Evolutionary conservation across 495 filamentous ascomycete genomes (phyloP).

Genomic region (Xylaria intraflava): DNA sequence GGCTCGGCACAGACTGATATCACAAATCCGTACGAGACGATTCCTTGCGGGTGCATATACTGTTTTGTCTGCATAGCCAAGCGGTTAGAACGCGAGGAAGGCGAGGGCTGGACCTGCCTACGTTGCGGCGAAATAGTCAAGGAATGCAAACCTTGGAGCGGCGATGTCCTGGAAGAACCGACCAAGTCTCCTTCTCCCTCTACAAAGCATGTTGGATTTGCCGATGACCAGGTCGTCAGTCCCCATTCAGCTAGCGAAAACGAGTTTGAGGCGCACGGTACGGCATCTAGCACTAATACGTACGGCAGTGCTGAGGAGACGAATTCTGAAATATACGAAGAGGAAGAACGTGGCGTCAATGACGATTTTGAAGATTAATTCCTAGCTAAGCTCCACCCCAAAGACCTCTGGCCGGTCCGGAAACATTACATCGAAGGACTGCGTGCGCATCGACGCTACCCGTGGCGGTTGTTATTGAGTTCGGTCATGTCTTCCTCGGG

Average conservation of each 20-base stretch:
- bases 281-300: constrained; percentile 8
- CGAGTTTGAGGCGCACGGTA: constrained; percentile 8
- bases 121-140: constrained; percentile 80
- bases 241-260: constrained; percentile 12
- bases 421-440: too few species aligned
- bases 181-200: constrained; percentile 39
- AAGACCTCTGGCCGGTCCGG: too few species aligned
- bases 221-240: constrained; percentile 25
- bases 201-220: constrained; percentile 65
- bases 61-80: constrained; percentile 97
- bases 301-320: constrained; percentile 21
- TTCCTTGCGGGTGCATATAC: constrained; percentile 88
- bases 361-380: constrained; percentile 26
- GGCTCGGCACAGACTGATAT: constrained; percentile 91
- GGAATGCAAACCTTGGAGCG: constrained; percentile 88
- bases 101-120: constrained; percentile 92
- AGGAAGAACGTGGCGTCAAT: constrained; percentile 37
- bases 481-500: neutral
- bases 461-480: neutral
- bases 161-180: constrained; percentile 67
- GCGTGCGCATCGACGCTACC: neutral
- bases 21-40: constrained; percentile 90
- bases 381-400: neutral
- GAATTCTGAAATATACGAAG: constrained; percentile 40
- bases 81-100: constrained; percentile 83